Evolutionary conservation across 2,329 filamentous ascomycete genomes (phyloP).

Genomic region (Nothophaeocryptopus gaeumannii): DNA sequence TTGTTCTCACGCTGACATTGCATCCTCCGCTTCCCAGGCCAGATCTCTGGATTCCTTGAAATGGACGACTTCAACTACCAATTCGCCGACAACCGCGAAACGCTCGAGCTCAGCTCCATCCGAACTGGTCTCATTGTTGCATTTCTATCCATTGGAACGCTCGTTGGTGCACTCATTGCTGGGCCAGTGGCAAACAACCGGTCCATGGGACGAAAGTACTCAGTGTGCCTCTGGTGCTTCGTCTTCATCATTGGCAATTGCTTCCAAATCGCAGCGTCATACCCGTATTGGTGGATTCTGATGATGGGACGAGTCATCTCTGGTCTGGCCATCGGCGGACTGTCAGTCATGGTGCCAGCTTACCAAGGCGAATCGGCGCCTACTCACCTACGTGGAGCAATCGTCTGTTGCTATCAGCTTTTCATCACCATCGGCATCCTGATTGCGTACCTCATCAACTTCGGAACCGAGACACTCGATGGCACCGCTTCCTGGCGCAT

Average conservation of each 20-base stretch:
- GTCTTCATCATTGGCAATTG: slow-evolving; percentile 62
- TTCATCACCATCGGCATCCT: slow-evolving; percentile 66
- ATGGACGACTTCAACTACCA: slow-evolving; percentile 56
- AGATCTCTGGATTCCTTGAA: slow-evolving; percentile 59
- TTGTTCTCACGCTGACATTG: slow-evolving; percentile 37
- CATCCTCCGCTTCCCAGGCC: slow-evolving; percentile 42
- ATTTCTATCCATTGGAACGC: slow-evolving; percentile 55
- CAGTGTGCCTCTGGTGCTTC: slow-evolving; percentile 60
- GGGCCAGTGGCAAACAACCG: slow-evolving; percentile 58
- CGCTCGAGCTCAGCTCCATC: slow-evolving; percentile 50
- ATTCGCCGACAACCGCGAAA: slow-evolving; percentile 46
- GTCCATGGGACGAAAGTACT: slow-evolving; percentile 55
- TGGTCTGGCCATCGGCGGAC: slow-evolving; percentile 60
- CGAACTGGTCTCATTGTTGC: slow-evolving; percentile 62
- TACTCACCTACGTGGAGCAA: slow-evolving; percentile 59
- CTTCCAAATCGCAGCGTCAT: slow-evolving; percentile 59
- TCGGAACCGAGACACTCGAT: slow-evolving; percentile 52
- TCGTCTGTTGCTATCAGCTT: slow-evolving; percentile 64
- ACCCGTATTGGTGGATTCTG: slow-evolving; percentile 58
- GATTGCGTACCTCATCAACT: slow-evolving; percentile 53
- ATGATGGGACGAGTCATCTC: slow-evolving; percentile 62
- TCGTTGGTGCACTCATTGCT: slow-evolving; percentile 55
- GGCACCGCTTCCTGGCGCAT: slow-evolving; percentile 44
- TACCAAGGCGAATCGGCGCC: slow-evolving; percentile 65
- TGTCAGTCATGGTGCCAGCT: slow-evolving; percentile 63